A percentile compares a stretch with the other conserved stretches of the same genome.
These are phyloP conservation scores for Euphorbia peplus DNA, from an alignment of 345 rosid species.

Conservation along the genomic window DNA sequence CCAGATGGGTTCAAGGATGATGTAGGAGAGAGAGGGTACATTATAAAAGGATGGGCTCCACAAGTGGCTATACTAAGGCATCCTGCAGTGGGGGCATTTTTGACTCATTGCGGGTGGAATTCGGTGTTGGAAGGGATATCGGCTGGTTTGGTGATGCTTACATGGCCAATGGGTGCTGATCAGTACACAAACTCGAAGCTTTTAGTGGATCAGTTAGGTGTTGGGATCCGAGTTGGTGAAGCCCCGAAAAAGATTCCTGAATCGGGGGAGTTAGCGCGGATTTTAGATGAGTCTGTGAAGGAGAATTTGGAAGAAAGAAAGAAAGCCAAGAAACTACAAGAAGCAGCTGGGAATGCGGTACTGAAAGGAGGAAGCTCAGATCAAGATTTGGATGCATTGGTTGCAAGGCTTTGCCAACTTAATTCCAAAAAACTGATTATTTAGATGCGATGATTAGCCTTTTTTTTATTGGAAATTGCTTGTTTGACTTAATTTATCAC, in stretches of 20 bases:
- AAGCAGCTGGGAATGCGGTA: constrained; percentile 44
- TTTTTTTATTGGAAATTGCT: too few species aligned
- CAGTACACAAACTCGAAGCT: constrained; percentile 46
- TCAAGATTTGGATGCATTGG: constrained; percentile 45
- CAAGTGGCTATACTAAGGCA: constrained; percentile 45
- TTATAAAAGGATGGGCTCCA: constrained; percentile 60
- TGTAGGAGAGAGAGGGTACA: constrained; percentile 40
- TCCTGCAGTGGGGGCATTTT: constrained; percentile 48
- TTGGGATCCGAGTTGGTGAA: constrained; percentile 47
- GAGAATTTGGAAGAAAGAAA: constrained; percentile 25
- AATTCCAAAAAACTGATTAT: too few species aligned
- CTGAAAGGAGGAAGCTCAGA: constrained; percentile 49
- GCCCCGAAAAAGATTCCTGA: constrained; percentile 37
- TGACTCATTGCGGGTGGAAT: constrained; percentile 80
- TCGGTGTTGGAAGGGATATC: constrained; percentile 51
- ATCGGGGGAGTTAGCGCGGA: constrained; percentile 31
- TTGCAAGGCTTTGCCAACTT: constrained; percentile 12
- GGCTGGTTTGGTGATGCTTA: constrained; percentile 48
- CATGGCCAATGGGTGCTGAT: constrained; percentile 70
- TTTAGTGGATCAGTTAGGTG: constrained; percentile 49
- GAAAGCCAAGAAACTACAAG: constrained; percentile 24
- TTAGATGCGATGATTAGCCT: too few species aligned
- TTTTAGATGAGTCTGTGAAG: constrained; percentile 32
- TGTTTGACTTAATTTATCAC: too few species aligned
- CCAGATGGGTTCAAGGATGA: constrained; percentile 45